These are phyloP conservation scores for Sindora glabra DNA, from an alignment of 306 rosid species.

Conservation along the genomic window DNA sequence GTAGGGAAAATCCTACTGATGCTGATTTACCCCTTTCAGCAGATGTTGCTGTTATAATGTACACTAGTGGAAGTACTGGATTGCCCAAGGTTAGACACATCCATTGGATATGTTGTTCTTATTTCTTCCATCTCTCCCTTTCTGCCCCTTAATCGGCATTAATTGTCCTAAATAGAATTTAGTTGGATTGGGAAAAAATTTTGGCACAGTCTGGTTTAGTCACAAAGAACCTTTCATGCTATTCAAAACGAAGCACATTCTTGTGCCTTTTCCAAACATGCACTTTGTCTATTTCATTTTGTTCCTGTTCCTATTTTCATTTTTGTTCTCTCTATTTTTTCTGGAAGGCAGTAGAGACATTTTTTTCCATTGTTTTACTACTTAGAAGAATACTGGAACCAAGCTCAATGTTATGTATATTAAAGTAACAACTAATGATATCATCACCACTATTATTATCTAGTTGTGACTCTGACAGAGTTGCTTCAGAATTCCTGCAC, in stretches of 20 bases:
- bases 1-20: slow-evolving; percentile 51
- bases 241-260: too few species aligned
- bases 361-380: too few species aligned
- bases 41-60: slow-evolving; percentile 97
- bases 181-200: neutral
- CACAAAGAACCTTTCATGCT: too few species aligned
- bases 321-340: neutral
- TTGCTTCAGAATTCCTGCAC: neutral
- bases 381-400: neutral
- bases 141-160: slow-evolving; percentile 6
- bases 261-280: too few species aligned
- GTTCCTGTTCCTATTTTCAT: neutral
- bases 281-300: neutral
- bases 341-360: neutral
- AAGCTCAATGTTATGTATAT: neutral
- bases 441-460: neutral
- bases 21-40: slow-evolving; percentile 76
- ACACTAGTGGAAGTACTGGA: slow-evolving; percentile 99
- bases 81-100: slow-evolving; percentile 76
- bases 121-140: neutral
- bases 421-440: neutral
- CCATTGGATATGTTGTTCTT: slow-evolving; percentile 8
- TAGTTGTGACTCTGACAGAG: neutral
- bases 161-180: neutral
- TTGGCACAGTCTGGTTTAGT: too few species aligned